Evolutionary conservation across 179 eudicot species (phyloP), one percentile per base, ranked within the genome.

Genomic region (Silene vulgaris): DNA sequence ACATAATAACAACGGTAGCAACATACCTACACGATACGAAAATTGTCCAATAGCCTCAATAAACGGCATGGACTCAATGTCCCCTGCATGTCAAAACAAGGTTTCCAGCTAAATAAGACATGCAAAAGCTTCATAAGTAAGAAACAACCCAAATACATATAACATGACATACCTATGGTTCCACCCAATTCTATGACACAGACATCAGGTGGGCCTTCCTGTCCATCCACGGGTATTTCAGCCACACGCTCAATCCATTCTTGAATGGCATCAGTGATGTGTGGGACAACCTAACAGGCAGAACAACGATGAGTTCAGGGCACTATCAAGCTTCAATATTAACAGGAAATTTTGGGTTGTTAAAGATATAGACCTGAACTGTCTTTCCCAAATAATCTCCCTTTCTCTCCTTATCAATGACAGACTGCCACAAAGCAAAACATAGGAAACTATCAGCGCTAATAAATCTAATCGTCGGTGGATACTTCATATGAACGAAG

Each of bases 111-210:
- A 23, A 67, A 61, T 59, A 20, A 66, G 74, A 61, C 67, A 71
- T 50, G 29, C 2, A 68, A 77, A 16, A 40, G 29, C 8, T 61
- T 61, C 50, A 54, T 20, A 29, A 67, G 54, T 5, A 64, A 23
- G 37, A 54, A 23, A 79, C 30, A 23, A 48, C 9, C 29, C 1
- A 62, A 35, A 13, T 29, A 30, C 35, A 68, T 65, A 50, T 32
- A 37, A 20, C 74, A 78, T 71, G 63, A 19, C 80, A 11, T 59
- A 93, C 99, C 99, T 72, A 96, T 90, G 17, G 98, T 93, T 76
- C 98, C 98, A 71, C 98, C 98, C 89, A 93, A 82, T 78, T 93
- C 98, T 40, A 93, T 89, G 74, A 93, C 97, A 85, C 98, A 93
- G 72, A 93, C 96, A 87, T 93, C 97, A 66, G 98, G 91, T 48